Evolutionary conservation across 345 rosid species (phyloP).

Genomic region (Eucalyptus tenuipes): DNA sequence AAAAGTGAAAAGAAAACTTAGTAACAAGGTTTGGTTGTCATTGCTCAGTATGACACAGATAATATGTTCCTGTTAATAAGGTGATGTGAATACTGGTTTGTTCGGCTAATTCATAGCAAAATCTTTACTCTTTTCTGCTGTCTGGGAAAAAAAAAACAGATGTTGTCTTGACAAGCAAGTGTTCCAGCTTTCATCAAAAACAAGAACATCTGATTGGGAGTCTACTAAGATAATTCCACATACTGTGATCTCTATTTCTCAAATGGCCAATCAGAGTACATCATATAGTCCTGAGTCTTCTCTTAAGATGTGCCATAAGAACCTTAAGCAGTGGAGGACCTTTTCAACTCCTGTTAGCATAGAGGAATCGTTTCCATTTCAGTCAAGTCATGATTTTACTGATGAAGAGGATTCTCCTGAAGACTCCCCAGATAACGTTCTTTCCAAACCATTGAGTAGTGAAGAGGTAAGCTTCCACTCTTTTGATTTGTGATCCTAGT

Average conservation of each 20-base stretch:
- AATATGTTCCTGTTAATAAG: not conserved
- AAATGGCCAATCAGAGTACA: not conserved
- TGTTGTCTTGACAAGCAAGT: slow-evolving; percentile 22
- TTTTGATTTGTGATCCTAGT: not conserved
- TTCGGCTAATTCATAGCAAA: not conserved
- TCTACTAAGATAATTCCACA: slow-evolving; percentile 1
- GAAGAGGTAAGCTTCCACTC: slow-evolving; percentile 34
- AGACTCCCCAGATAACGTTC: slow-evolving; percentile 24
- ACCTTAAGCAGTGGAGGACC: slow-evolving; percentile 19
- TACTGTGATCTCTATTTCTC: not conserved
- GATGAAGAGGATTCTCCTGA: slow-evolving; percentile 16
- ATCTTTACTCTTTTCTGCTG: not conserved
- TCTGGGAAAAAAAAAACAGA: not conserved
- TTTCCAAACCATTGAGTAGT: slow-evolving; percentile 33
- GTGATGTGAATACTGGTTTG: not conserved
- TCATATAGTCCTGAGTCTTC: slow-evolving; percentile 5
- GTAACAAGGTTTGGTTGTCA: not conserved
- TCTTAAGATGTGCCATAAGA: slow-evolving; percentile 9
- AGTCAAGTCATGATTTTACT: slow-evolving; percentile 2
- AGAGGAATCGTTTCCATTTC: slow-evolving; percentile 29
- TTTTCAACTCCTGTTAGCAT: slow-evolving; percentile 22
- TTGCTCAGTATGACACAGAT: not conserved
- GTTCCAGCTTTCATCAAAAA: slow-evolving; percentile 21
- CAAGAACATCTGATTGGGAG: slow-evolving; percentile 9
- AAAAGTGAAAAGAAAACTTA: not conserved